Base-by-base conservation (phyloP, 495 filamentous ascomycete genomes). In the Xylona heveae region DNA sequence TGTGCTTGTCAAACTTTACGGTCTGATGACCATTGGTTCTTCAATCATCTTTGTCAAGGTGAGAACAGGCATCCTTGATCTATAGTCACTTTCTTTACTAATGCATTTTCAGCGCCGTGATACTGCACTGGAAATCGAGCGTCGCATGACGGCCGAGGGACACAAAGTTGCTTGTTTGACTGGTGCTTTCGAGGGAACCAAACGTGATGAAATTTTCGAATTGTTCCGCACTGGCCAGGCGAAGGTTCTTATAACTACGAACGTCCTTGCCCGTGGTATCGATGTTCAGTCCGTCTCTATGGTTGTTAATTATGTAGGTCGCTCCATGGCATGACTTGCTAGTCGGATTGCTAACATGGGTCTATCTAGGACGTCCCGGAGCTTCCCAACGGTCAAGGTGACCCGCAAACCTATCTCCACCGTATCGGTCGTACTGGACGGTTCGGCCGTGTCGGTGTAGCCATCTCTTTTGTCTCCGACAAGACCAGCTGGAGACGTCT, bases 241-340 rank as follows among this genome's bases (percentile, higher is more conserved):
- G 32, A 99, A 95, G 60, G 88, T 99, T n/a, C 72, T 99, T 36
- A 94, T 95, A 46, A 85, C 90, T 0, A 99, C 90, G 42, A 95
- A 99, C 47, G 85, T 99, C 23, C 68, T 99, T 30, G 78, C 90
- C 4, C 80, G 90, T 45, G 90, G 90, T 43, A 94, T 99, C 38
- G 90, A 99, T 54, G 83, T 99, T 7, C 80, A 82, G 19, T 83
- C 83, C 13, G 90, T 95, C 2, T 90, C 81, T 12, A 78, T 99
- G 64, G 90, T 99, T 21, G 74, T 99, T 54, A 99, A 99, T 58
- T 99, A 95, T 52, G 74, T 53, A 48, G 35, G 50, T 44, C 6
- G 12, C 22, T 33, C 13, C 26, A 18, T 7, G n/a, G 10, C 9
- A n/a, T 3, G 3, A 31, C 20, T 13, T 1, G 10, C 4, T 19